Evolutionary conservation across 768 basidiomycete species (phyloP).

Genomic region (Podaxis sp.): DNA sequence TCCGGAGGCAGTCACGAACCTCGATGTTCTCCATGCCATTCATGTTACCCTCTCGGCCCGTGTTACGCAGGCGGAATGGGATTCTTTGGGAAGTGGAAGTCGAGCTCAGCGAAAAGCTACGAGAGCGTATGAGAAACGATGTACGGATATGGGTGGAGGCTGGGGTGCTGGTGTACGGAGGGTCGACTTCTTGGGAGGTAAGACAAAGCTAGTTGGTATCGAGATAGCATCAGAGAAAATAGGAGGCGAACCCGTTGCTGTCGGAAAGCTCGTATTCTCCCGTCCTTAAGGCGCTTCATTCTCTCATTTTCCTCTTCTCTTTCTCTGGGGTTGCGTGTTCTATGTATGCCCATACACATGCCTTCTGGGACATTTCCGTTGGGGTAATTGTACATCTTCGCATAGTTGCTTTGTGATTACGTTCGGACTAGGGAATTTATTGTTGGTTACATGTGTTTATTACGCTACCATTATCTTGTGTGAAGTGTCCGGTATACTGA

Average conservation of each 20-base stretch:
- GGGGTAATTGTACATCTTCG: neutral
- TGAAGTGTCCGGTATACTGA: neutral
- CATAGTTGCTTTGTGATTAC: neutral
- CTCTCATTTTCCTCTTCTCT: neutral
- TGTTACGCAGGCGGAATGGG: slow-evolving; percentile 69
- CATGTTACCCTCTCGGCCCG: slow-evolving; percentile 54
- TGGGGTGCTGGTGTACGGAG: slow-evolving; percentile 71
- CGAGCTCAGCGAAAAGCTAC: slow-evolving; percentile 58
- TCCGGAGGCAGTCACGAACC: slow-evolving; percentile 45
- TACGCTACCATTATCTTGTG: neutral
- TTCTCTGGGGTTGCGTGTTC: neutral
- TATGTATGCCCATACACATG: neutral
- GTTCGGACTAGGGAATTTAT: neutral
- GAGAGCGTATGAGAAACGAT: slow-evolving; percentile 62
- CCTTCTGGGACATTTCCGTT: slow-evolving; percentile 1
- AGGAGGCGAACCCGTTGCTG: neutral
- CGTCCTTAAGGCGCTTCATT: slow-evolving; percentile 9
- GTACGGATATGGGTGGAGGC: slow-evolving; percentile 57
- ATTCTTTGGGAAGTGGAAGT: slow-evolving; percentile 49
- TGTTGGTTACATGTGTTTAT: neutral
- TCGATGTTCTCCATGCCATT: slow-evolving; percentile 62
- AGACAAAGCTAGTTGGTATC: slow-evolving; percentile 59
- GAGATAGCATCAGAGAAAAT: slow-evolving; percentile 29
- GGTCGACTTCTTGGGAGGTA: slow-evolving; percentile 65
- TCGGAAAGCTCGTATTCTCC: slow-evolving; percentile 17